These are phyloP conservation scores for Breviolum minutum DNA, from an alignment of 73 alveolate species.

Conservation along the genomic window DNA sequence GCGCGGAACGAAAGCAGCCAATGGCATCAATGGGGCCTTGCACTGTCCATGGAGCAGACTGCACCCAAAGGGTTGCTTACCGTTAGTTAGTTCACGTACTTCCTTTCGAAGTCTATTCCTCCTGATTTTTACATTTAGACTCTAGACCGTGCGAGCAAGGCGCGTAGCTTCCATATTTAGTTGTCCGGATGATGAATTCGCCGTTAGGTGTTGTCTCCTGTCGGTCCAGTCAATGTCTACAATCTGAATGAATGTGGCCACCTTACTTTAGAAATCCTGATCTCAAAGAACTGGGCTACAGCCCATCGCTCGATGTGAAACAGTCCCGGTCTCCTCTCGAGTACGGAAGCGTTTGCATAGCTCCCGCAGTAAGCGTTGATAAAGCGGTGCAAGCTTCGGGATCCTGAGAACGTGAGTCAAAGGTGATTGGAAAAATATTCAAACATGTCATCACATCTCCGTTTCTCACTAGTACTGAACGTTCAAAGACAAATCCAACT, in stretches of 20 bases:
- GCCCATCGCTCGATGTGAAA: too few relatives aligned
- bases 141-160: not conserved
- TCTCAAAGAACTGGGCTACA: too few relatives aligned
- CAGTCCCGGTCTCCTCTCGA: conserved; percentile 20
- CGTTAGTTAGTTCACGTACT: not conserved
- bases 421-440: too few relatives aligned
- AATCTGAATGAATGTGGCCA: not conserved
- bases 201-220: conserved; percentile 45
- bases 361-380: conserved; percentile 62
- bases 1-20: conserved; percentile 66
- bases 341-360: conserved; percentile 72
- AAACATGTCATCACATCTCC: too few relatives aligned
- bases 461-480: too few relatives aligned
- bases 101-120: not conserved
- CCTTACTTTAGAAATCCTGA: not conserved
- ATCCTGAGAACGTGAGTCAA: not conserved
- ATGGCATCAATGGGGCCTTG: conserved; percentile 55
- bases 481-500: too few relatives aligned
- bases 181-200: conserved; percentile 48
- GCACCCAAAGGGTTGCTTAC: not conserved
- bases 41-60: not conserved
- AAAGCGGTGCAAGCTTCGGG: conserved; percentile 38
- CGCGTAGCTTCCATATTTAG: conserved; percentile 19
- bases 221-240: not conserved
- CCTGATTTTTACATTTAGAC: not conserved